A percentile compares a stretch with the other conserved stretches of the same genome.
Conservation (phyloP, 129 eudicot genomes). For the Pseudognaphalium luteoalbum region DNA sequence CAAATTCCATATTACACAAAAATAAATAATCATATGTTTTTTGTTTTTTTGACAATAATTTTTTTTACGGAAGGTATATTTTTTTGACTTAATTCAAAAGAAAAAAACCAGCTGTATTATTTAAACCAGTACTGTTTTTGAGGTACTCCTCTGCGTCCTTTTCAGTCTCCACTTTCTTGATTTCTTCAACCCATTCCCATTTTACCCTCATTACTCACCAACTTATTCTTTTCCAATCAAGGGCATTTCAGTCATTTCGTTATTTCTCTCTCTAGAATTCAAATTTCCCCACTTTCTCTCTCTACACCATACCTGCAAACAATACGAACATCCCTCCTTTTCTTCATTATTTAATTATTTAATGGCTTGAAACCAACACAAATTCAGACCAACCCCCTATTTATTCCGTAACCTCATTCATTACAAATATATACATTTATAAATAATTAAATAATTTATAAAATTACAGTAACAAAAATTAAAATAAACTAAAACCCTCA, state of each 20-base stretch:
- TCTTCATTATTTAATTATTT: constrained; percentile 16
- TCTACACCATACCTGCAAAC: constrained; percentile 34
- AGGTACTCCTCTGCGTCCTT: constrained; percentile 7
- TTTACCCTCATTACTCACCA: background rate
- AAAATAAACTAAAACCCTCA: background rate
- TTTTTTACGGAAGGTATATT: too few relatives aligned
- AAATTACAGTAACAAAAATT: background rate
- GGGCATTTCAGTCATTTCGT: constrained; percentile 12
- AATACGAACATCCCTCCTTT: constrained; percentile 32
- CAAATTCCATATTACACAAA: too few relatives aligned
- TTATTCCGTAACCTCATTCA: background rate
- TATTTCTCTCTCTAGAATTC: background rate
- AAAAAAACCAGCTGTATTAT: too few relatives aligned
- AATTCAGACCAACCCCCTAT: constrained; percentile 25
- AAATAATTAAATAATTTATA: too few relatives aligned
- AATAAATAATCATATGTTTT: too few relatives aligned
- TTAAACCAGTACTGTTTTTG: background rate
- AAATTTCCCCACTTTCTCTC: constrained; percentile 9
- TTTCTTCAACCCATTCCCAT: constrained; percentile 17
- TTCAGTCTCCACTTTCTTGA: constrained; percentile 37
- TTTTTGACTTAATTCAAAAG: too few relatives aligned
- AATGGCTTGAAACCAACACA: constrained; percentile 29
- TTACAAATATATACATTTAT: background rate
- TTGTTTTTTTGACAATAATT: too few relatives aligned
- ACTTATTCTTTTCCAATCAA: background rate